These are phyloP conservation scores for Dendryphion nanum DNA, from an alignment of 2,329 filamentous ascomycete genomes.

Conservation along the genomic window DNA sequence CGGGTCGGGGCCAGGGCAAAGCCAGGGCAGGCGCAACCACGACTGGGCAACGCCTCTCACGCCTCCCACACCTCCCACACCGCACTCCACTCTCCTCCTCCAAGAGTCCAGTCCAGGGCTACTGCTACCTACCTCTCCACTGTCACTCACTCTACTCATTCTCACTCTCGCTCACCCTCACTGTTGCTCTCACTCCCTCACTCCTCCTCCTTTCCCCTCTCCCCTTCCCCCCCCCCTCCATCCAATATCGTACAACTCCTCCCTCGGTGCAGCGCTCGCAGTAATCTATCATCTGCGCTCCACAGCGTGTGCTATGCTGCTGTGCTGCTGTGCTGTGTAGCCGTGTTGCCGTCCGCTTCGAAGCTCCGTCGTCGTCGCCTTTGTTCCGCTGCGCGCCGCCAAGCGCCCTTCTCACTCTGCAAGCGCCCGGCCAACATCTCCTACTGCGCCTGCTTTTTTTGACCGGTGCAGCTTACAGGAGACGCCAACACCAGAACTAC, in stretches of 20 bases:
- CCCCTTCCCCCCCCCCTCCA: not conserved
- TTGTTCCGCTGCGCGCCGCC: no score
- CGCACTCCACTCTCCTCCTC: not conserved
- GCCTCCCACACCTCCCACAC: no score
- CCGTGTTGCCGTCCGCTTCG: constrained; percentile 1
- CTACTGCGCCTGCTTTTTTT: not conserved
- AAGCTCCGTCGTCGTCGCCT: constrained; percentile 6
- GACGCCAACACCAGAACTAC: not conserved
- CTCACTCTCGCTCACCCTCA: not conserved
- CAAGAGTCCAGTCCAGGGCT: constrained; percentile 35
- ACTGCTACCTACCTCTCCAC: not conserved
- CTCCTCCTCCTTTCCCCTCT: not conserved
- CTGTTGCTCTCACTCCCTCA: not conserved
- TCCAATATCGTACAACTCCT: no score
- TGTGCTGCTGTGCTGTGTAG: not conserved
- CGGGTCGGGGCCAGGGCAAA: no score
- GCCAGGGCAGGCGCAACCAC: no score
- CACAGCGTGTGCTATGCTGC: not conserved
- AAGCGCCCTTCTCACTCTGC: no score
- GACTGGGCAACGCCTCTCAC: no score
- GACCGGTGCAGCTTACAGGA: not conserved
- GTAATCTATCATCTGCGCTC: no score
- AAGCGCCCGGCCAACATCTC: no score
- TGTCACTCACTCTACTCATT: not conserved
- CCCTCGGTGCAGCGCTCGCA: no score